Conservation (phyloP, 2,329 filamentous ascomycete genomes). For the Venturiaceae sp. region DNA sequence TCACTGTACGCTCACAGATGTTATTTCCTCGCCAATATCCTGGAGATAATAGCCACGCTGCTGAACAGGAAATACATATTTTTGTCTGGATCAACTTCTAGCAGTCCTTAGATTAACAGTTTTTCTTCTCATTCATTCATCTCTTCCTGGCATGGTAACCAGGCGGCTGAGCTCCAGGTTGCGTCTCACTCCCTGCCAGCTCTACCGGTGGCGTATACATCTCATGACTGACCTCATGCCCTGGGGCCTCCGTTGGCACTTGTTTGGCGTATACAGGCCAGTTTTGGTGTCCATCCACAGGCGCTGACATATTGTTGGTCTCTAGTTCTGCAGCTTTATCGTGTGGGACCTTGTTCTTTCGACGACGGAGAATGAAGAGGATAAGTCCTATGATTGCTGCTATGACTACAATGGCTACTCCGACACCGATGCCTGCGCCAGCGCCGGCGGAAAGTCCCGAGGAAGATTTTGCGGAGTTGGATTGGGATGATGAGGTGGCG, state of each 20-base stretch:
- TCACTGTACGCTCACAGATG: too few species aligned
- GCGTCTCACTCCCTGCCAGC: neutral
- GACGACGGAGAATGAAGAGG: neutral
- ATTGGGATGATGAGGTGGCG: neutral
- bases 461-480: neutral
- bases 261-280: neutral
- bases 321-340: neutral
- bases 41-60: too few species aligned
- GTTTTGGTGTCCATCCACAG: neutral
- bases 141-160: too few species aligned
- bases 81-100: too few species aligned
- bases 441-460: conserved; percentile 7
- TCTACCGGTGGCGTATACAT: neutral
- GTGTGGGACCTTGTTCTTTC: neutral
- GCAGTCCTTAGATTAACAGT: too few species aligned
- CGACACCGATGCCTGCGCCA: conserved; percentile 7
- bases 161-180: neutral
- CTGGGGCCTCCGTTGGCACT: neutral
- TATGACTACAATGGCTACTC: neutral
- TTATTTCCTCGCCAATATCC: too few species aligned
- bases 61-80: too few species aligned
- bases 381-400: neutral
- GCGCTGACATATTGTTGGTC: neutral
- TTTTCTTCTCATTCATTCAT: too few species aligned
- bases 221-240: neutral